A percentile compares a stretch with the other conserved stretches of the same genome.
Conservation (phyloP, 2,329 filamentous ascomycete species). For the Penicillium rolfsii region DNA sequence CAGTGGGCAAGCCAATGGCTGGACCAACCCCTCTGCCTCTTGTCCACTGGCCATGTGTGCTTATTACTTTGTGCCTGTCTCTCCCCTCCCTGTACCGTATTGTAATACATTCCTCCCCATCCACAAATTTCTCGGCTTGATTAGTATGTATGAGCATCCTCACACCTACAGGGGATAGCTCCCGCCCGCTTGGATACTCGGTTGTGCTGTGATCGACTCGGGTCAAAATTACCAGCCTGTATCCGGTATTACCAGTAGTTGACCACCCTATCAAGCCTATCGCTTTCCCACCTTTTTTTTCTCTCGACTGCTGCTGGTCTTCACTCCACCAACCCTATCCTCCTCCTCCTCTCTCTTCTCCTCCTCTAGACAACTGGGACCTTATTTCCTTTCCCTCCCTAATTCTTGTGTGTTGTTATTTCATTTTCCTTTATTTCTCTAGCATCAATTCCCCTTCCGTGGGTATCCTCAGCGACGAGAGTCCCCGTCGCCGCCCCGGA, state of each 20-base stretch:
- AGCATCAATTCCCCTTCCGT: constrained; percentile 9
- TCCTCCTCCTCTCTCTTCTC: constrained; percentile 1
- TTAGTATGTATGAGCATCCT: not conserved
- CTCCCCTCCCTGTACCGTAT: not conserved
- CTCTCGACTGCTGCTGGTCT: constrained; percentile 8
- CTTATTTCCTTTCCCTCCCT: constrained; percentile 17
- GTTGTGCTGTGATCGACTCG: no score
- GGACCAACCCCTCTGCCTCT: not conserved
- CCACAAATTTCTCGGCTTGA: not conserved
- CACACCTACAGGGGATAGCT: no score
- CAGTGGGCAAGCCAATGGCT: not conserved
- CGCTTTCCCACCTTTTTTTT: constrained; percentile 34
- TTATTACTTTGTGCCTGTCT: not conserved
- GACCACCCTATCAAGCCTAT: constrained; percentile 23
- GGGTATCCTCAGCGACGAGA: constrained; percentile 20
- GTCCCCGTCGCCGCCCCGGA: constrained; percentile 21
- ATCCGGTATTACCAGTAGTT: constrained; percentile 23
- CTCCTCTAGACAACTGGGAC: constrained; percentile 14
- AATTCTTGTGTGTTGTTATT: constrained; percentile 23
- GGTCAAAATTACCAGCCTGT: constrained; percentile 23
- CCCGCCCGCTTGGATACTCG: no score
- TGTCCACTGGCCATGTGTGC: not conserved
- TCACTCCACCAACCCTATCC: constrained; percentile 8
- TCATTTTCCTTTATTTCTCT: constrained; percentile 22
- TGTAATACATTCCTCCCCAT: not conserved